Percentiles rank a stretch among this genome's conserved stretches.
Evolutionary conservation across 441 rosid species (phyloP).

Genomic region (Kokia cookei): DNA sequence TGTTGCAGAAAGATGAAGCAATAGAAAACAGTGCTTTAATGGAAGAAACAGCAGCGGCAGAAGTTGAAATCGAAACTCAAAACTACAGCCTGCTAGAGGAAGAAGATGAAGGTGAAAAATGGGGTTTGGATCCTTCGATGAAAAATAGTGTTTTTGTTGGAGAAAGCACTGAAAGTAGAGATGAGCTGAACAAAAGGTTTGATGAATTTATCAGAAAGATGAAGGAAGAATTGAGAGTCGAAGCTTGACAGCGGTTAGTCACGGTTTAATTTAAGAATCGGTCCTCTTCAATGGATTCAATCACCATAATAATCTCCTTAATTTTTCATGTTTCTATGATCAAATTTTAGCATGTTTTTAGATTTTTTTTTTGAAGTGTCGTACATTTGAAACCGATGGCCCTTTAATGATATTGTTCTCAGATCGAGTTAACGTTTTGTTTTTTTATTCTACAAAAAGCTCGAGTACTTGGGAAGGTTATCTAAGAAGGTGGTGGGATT

Average conservation of each 20-base stretch:
- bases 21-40: neutral
- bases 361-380: neutral
- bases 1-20: constrained; percentile 16
- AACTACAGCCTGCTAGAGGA: constrained; percentile 3
- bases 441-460: too few species aligned
- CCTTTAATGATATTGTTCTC: too few species aligned
- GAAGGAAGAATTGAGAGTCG: constrained; percentile 55
- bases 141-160: constrained; percentile 2
- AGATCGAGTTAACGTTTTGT: too few species aligned
- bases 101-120: neutral
- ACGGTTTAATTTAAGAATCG: constrained; percentile 37
- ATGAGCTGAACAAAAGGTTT: constrained; percentile 51
- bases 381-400: too few species aligned
- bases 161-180: constrained; percentile 17
- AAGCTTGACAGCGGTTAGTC: constrained; percentile 38
- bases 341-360: neutral
- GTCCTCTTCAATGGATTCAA: neutral
- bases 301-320: neutral
- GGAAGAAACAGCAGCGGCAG: constrained; percentile 4
- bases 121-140: neutral
- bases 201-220: constrained; percentile 63
- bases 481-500: accelerated
- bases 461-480: too few species aligned
- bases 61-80: constrained; percentile 3
- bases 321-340: neutral